These are phyloP conservation scores for Russula earlei DNA, from an alignment of 768 basidiomycete species.

Conservation along the genomic window DNA sequence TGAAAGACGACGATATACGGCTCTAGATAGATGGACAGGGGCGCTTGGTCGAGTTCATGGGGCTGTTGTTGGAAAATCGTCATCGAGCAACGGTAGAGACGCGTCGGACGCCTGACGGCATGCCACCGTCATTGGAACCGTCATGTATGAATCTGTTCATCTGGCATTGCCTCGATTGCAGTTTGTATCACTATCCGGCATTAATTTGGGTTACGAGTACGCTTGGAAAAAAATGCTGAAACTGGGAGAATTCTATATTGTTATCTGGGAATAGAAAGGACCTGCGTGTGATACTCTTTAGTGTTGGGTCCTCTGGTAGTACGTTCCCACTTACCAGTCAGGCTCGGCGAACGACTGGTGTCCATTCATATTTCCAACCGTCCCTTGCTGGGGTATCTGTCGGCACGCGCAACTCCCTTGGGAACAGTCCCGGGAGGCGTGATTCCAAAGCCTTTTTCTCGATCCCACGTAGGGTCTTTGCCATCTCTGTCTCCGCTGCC, in stretches of 20 bases:
- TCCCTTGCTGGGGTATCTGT: slow-evolving; percentile 73
- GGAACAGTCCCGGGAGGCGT: slow-evolving; percentile 72
- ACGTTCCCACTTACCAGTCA: slow-evolving; percentile 5
- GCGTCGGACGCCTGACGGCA: slow-evolving; percentile 4
- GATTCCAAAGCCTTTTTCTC: slow-evolving; percentile 69
- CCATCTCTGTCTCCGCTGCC: slow-evolving; percentile 43
- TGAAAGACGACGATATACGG: slow-evolving; percentile 78
- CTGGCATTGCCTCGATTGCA: neutral
- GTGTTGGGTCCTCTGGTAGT: neutral
- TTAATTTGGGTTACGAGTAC: neutral
- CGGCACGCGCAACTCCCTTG: slow-evolving; percentile 78
- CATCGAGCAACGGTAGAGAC: slow-evolving; percentile 21
- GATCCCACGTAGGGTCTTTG: slow-evolving; percentile 52
- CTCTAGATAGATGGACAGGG: slow-evolving; percentile 74
- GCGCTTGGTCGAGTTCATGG: slow-evolving; percentile 70
- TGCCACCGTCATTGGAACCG: neutral
- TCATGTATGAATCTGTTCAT: slow-evolving; percentile 5
- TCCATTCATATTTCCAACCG: slow-evolving; percentile 88
- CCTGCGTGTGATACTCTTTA: neutral
- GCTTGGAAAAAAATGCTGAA: neutral
- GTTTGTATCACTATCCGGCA: slow-evolving; percentile 9
- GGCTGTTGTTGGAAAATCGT: slow-evolving; percentile 68
- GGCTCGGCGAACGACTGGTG: slow-evolving; percentile 29
- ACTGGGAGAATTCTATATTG: neutral
- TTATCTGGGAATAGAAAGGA: neutral